Base-by-base conservation (phyloP, 176 grass and related monocot species). In the Leersia perrieri region DNA sequence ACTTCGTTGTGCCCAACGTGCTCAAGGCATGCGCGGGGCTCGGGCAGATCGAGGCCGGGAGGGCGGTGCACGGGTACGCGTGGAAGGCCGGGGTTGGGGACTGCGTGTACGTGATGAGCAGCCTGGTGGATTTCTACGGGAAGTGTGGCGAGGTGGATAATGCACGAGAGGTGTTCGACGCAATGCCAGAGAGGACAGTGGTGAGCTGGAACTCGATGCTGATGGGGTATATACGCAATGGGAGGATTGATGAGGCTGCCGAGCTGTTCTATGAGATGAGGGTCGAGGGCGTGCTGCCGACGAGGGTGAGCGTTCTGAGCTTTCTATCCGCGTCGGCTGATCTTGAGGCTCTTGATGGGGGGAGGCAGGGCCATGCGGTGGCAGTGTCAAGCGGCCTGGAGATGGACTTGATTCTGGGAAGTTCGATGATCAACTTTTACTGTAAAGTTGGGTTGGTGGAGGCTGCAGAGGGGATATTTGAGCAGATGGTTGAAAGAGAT, bases 201-300 rank as follows among this genome's bases (percentile, higher is more conserved):
- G 91, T 94, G 11, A 89, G 75, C 11, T 90, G 87, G 94, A 94
- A 88, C 63, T 84, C 89, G 5, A 90, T 94, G 91, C 60, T 97
- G 72, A 92, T 90, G 76, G 89, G 76, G 32, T 97, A 87, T 40
- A 79, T 89, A 27, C 73, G 88, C 75, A 86, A 87, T 33, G 85
- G 91, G 0, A 78, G 77, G 45, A 77, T 89, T 2, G 76, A 88
- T 26, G 83, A 94, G 77, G 89, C 91, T 7, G 81, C 92, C 4
- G 66, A 90, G 1, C 18, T 94, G 57, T 94, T 94, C 65, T 90
- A 63, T 26, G 45, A 75, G 40, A 94, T 97, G 91, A 86, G 81
- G 16, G 47, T 47, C 11, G 86, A 87, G 27, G 94, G 84, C 0
- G 68, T 84, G 67, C 80, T 83, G 70, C 88, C 75, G 5, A 94